Conservation (phyloP, 2,329 filamentous ascomycete genomes). For the Colletotrichum lini region DNA sequence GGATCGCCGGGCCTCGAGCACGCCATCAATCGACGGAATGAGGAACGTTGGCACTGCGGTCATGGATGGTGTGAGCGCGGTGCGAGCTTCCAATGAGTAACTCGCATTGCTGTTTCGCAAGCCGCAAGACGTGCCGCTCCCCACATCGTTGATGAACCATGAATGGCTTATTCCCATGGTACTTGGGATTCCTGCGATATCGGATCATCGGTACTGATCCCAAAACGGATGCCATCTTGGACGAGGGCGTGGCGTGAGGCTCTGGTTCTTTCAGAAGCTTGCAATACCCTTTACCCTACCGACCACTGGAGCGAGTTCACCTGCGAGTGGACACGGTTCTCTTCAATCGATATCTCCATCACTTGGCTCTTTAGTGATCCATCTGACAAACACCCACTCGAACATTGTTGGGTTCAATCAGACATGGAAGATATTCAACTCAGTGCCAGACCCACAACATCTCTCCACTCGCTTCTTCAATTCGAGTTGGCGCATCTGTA, state of each 20-base stretch:
- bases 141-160: not conserved
- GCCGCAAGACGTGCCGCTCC: no score
- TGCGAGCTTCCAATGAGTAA: not conserved
- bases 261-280: not conserved
- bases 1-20: slow-evolving; percentile 32
- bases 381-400: not conserved
- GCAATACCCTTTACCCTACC: not conserved
- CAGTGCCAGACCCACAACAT: not conserved
- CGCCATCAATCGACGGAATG: slow-evolving; percentile 38
- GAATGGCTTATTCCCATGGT: not conserved
- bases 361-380: no score
- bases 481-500: slow-evolving; percentile 26
- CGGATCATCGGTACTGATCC: not conserved
- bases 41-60: slow-evolving; percentile 5
- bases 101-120: not conserved
- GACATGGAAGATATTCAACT: not conserved
- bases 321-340: no score
- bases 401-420: no score
- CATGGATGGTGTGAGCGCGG: not conserved
- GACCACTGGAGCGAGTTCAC: no score
- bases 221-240: no score
- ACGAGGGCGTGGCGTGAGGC: not conserved
- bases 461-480: not conserved
- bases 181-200: not conserved
- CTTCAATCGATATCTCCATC: no score